A percentile compares a stretch with the other conserved stretches of the same genome.
phyloP scores from a whole-genome alignment of 176 grass and related monocot genomes.

The Thinopyrum elongatum region DNA sequence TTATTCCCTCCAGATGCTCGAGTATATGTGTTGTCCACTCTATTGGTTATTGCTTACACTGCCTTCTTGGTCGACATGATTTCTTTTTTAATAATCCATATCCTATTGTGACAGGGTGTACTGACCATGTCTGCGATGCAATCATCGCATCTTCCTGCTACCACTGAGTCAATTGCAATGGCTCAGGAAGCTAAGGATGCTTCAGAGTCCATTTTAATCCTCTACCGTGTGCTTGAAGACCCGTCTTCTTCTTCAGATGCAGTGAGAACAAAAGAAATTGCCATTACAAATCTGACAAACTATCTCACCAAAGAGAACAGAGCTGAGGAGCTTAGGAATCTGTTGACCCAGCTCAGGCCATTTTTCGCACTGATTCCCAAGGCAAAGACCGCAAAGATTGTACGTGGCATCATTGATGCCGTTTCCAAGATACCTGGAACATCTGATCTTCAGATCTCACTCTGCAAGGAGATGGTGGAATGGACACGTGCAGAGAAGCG shows the following conservation, averaged over 20 bases:
- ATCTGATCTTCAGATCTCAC: constrained; percentile 76
- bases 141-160: constrained; percentile 46
- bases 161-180: constrained; percentile 62
- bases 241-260: constrained; percentile 65
- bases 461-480: constrained; percentile 83
- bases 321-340: constrained; percentile 66
- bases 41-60: not conserved
- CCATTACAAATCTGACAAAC: constrained; percentile 71
- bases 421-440: constrained; percentile 79
- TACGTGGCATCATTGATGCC: constrained; percentile 71
- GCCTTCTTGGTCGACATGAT: not conserved
- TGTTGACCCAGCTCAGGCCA: constrained; percentile 72
- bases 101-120: not conserved
- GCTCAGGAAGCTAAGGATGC: constrained; percentile 67
- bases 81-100: not conserved
- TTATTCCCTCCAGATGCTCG: not conserved
- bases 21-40: not conserved
- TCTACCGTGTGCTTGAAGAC: constrained; percentile 61
- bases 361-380: constrained; percentile 85
- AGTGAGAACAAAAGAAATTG: constrained; percentile 67
- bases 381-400: constrained; percentile 90
- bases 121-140: constrained; percentile 30
- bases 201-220: constrained; percentile 71
- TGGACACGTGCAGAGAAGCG: constrained; percentile 87
- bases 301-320: constrained; percentile 74